Base-by-base conservation (phyloP, 768 basidiomycete genomes). In the Clavulina sp. region DNA sequence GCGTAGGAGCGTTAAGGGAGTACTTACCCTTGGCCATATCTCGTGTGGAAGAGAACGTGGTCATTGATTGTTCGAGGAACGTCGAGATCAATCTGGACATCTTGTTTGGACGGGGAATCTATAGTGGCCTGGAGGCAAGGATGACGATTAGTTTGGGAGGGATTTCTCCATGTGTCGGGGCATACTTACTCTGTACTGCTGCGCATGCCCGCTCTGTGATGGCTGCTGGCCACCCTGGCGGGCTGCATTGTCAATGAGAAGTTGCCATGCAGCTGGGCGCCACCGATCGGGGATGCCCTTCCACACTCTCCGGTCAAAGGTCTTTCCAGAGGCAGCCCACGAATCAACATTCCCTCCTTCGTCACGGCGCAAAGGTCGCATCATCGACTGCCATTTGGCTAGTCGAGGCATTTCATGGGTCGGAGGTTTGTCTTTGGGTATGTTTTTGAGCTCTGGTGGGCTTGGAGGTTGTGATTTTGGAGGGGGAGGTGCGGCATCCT, bases 271-370 rank as follows among this genome's bases (percentile, higher is more conserved):
- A 3, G 88, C 93, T 48, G 76, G 70, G 38, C 95, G 73, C 95
- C 95, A 99, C 47, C 91, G 75, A 65, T 97, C 93, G 2, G 95
- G 95, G 29, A 97, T 80, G 52, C 95, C 95, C 63, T 99, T 99
- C 34, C 57, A 54, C 16, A 52, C 52, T 13, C 32, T 50, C 0
- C 40, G 38, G 7, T 6, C n/a, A 49, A 2, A 43, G n/a, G 1
- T 19, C 6, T 1, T 52, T 31, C 62, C 65, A 46, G 13, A 9
- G 24, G 43, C 16, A 9, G 43, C 9, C 91, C 92, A 96, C 9
- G 69, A 63, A 36, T 77, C 70, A 13, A 80, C 69, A 60, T 95
- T 93, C 6, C 80, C 80, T 30, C 92, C 91, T 5, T 66, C 61
- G 61, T 89, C 85, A 32, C 83, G 76, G 47, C 67, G 66, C 9